A percentile compares a stretch with the other conserved stretches of the same genome.
These are phyloP conservation scores for Fusarium sp. DNA, from an alignment of 2,329 filamentous ascomycete species.

Conservation along the genomic window DNA sequence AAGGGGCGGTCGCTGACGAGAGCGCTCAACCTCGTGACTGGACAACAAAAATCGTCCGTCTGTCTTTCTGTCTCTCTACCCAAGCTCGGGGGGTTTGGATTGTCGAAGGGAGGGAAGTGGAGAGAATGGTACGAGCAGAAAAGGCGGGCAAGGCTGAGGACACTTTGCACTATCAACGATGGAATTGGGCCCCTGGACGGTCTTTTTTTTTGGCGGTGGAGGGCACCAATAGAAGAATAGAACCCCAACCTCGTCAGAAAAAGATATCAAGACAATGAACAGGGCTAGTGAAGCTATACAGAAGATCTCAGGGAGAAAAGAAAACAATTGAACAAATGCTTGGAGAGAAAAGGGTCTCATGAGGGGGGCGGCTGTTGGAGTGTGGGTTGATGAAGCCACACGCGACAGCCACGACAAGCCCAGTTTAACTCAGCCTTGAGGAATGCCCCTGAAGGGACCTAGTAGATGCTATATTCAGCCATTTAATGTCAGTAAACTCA, in stretches of 20 bases:
- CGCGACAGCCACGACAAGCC: conserved; percentile 6
- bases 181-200: conserved; percentile 24
- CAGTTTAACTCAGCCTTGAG: conserved; percentile 31
- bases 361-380: background rate
- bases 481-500: background rate
- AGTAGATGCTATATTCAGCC: background rate
- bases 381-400: conserved; percentile 33
- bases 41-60: conserved; percentile 4
- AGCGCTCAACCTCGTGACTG: conserved; percentile 7
- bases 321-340: background rate
- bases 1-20: background rate
- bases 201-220: conserved; percentile 7
- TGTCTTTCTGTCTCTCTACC: background rate
- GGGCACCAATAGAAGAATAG: conserved; percentile 9
- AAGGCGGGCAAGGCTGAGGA: conserved; percentile 45
- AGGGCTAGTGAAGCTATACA: background rate
- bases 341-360: conserved; percentile 19
- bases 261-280: background rate
- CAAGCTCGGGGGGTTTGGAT: background rate
- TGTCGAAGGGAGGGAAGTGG: conserved; percentile 11
- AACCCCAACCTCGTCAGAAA: background rate
- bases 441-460: background rate
- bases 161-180: conserved; percentile 42
- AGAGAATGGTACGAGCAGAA: conserved; percentile 18
- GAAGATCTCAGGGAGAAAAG: background rate